These are phyloP conservation scores for Irineochytrium annulatum DNA, from an alignment of 192 early-diverging fungal genomes.

Conservation along the genomic window DNA sequence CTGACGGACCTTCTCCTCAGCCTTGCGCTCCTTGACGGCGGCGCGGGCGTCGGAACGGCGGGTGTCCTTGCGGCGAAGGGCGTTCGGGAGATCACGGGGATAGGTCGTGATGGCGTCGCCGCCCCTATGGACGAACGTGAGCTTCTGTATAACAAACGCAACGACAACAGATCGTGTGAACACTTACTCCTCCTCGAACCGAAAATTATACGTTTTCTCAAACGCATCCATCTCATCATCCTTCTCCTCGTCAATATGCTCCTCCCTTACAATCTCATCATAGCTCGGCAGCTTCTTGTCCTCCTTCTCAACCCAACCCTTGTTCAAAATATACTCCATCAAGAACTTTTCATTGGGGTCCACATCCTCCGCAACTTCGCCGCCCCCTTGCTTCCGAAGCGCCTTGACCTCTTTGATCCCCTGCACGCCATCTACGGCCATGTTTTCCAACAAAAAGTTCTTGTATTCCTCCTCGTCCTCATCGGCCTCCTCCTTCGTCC, in stretches of 20 bases:
- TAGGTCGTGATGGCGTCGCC: slow-evolving; percentile 71
- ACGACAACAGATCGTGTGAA: background rate
- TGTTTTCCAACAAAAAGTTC: slow-evolving; percentile 78
- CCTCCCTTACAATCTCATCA: slow-evolving; percentile 63
- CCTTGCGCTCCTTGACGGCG: slow-evolving; percentile 66
- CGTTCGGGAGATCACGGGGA: slow-evolving; percentile 76
- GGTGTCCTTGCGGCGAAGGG: slow-evolving; percentile 78
- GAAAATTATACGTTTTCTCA: slow-evolving; percentile 89
- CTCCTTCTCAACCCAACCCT: slow-evolving; percentile 88
- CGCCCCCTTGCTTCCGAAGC: background rate
- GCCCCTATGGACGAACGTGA: slow-evolving; percentile 2
- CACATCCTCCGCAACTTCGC: slow-evolving; percentile 44
- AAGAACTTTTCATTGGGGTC: slow-evolving; percentile 66
- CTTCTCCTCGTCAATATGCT: slow-evolving; percentile 63
- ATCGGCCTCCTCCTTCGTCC: slow-evolving; percentile 70
- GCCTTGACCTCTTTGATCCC: slow-evolving; percentile 39
- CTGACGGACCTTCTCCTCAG: slow-evolving; percentile 64
- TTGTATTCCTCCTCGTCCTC: slow-evolving; percentile 88
- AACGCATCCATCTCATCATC: slow-evolving; percentile 80
- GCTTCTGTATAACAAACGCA: background rate
- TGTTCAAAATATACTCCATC: slow-evolving; percentile 83
- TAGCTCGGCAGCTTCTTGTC: slow-evolving; percentile 58
- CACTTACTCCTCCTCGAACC: slow-evolving; percentile 78
- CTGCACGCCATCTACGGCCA: slow-evolving; percentile 54
- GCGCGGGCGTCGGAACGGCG: slow-evolving; percentile 73